Evolutionary conservation across 305 asterid genomes (phyloP).

Genomic region (Withania somnifera): DNA sequence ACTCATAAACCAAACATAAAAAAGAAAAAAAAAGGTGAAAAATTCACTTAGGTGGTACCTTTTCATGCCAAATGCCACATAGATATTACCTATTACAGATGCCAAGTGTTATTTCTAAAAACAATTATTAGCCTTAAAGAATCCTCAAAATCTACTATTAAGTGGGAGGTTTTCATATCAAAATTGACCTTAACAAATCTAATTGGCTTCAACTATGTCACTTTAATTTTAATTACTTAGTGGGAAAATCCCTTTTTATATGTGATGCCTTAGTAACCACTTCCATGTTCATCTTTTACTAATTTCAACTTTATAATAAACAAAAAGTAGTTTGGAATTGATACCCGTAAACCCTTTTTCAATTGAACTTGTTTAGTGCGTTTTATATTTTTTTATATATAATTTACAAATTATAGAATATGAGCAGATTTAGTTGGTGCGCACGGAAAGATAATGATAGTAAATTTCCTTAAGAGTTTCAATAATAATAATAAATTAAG

Average conservation of each 20-base stretch:
- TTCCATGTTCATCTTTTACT: slow-evolving; percentile 5
- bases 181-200: neutral
- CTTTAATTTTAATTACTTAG: slow-evolving; percentile 5
- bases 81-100: neutral
- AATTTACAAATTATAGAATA: no score
- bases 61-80: neutral
- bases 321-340: no score
- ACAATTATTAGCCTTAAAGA: neutral
- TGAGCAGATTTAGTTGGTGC: no score
- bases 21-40: no score
- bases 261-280: slow-evolving; percentile 4
- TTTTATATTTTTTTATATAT: no score
- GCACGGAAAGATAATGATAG: no score
- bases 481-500: no score
- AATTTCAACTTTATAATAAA: slow-evolving; percentile 1
- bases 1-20: no score
- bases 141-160: slow-evolving; percentile 5
- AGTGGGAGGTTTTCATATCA: neutral
- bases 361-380: no score
- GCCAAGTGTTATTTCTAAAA: neutral
- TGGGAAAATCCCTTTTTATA: slow-evolving; percentile 2
- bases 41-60: neutral
- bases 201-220: slow-evolving; percentile 7
- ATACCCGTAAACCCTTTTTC: no score
- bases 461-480: no score